phyloP scores from a whole-genome alignment of 306 rosid genomes.

The Ziziphus jujuba region DNA sequence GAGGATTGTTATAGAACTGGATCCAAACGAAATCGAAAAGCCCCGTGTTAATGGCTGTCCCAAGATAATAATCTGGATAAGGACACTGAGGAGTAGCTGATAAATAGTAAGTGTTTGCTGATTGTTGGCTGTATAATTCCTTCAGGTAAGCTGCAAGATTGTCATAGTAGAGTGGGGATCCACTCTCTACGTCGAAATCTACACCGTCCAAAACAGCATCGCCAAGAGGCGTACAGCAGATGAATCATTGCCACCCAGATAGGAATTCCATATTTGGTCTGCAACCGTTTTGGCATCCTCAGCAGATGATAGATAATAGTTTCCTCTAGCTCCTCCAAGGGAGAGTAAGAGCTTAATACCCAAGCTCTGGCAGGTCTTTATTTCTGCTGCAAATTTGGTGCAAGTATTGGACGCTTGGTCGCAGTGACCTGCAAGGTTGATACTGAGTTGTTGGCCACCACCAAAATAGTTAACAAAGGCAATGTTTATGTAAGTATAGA shows the following conservation, averaged over 20 bases:
- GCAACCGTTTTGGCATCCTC: too few species aligned
- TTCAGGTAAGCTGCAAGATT: background rate
- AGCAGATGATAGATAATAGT: too few species aligned
- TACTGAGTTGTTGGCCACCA: conserved; percentile 8
- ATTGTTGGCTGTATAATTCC: background rate
- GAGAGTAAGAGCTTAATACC: background rate
- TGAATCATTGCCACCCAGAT: too few species aligned
- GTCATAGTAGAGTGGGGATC: background rate
- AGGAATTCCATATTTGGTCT: too few species aligned
- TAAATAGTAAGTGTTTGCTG: background rate
- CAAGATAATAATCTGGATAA: conserved; percentile 32
- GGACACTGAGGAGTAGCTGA: conserved; percentile 42
- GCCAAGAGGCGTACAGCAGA: conserved; percentile 32
- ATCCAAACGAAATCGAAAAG: conserved; percentile 41
- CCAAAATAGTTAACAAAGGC: conserved; percentile 36
- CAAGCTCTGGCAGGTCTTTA: conserved; percentile 26
- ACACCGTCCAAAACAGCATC: conserved; percentile 40
- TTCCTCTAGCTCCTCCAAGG: too few species aligned
- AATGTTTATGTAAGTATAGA: conserved; percentile 29
- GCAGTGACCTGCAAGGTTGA: conserved; percentile 43
- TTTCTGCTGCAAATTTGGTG: conserved; percentile 24
- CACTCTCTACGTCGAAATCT: conserved; percentile 33
- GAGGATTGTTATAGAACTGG: conserved; percentile 40
- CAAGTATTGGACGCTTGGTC: background rate
- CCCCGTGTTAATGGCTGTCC: conserved; percentile 28